Conservation (phyloP, 345 rosid genomes). For the Mangifera indica region DNA sequence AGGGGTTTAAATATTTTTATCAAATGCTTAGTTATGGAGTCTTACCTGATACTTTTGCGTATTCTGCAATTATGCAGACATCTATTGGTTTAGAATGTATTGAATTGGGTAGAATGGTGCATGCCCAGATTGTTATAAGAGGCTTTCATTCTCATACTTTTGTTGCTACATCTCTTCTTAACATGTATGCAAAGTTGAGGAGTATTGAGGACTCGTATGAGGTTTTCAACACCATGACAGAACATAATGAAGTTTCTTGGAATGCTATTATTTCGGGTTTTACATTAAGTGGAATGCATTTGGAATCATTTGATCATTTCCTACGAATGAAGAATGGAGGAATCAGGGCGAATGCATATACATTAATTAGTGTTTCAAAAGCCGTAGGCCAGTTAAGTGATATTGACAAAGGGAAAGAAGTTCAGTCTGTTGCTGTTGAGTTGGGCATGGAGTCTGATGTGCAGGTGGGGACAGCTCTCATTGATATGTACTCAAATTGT, state of each 20-base stretch:
- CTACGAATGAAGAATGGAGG: constrained; percentile 31
- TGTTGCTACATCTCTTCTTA: constrained; percentile 42
- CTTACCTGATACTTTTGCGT: constrained; percentile 36
- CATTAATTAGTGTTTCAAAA: constrained; percentile 36
- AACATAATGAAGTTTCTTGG: constrained; percentile 40
- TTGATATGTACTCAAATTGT: constrained; percentile 47
- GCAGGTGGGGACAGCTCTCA: constrained; percentile 49
- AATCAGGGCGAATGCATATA: constrained; percentile 27
- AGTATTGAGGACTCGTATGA: constrained; percentile 30
- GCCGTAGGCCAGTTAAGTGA: constrained; percentile 40
- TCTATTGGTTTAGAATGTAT: constrained; percentile 37
- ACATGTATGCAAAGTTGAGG: constrained; percentile 47
- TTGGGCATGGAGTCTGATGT: no score
- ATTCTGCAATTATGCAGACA: constrained; percentile 37
- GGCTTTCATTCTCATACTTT: no score
- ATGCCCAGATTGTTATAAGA: constrained; percentile 34
- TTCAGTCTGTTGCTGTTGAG: constrained; percentile 27
- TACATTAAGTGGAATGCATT: constrained; percentile 36
- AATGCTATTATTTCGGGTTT: constrained; percentile 47
- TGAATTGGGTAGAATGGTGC: constrained; percentile 36
- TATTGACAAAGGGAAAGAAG: constrained; percentile 31
- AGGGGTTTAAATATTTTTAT: constrained; percentile 30
- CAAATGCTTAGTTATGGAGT: constrained; percentile 31
- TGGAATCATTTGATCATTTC: constrained; percentile 38
- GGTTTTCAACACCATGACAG: constrained; percentile 35